Base-by-base conservation (phyloP, 2,329 filamentous ascomycete genomes). In the Stemphylium vesicarium region DNA sequence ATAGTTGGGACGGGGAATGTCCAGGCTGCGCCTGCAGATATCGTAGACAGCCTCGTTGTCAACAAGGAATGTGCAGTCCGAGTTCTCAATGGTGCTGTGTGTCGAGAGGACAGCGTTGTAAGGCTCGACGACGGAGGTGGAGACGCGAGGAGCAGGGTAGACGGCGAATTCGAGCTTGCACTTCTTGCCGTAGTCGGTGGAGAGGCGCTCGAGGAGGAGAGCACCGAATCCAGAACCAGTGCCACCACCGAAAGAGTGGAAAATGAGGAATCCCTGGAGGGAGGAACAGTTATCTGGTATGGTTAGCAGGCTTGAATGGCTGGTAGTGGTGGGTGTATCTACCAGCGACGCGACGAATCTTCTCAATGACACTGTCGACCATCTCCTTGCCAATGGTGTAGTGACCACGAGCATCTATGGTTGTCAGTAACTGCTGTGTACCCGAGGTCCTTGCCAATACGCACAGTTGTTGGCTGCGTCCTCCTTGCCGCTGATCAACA, bases 301-400 rank as follows among this genome's bases (percentile, higher is more conserved):
- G 37, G 54, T 74, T 42, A 73, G 63, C 50, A 35, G 35, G 9
- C 9, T 38, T 31, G 16, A 11, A 31, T 20, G 29, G n/a, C 12
- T 13, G 22, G 16, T 32, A 20, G 16, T 13, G 35, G 29, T 35
- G 7, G 8, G 3, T 18, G 9, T 13, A 35, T 84, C 72, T 74
- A 89, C 87, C 87, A 73, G 83, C 84, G 67, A 89, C 85, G 64
- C 87, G 87, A 70, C 87, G 87, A 65, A 90, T 85, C 66, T 85
- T 84, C 69, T 90, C 87, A 70, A 89, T 84, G 69, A 89, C 87
- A 66, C 78, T 83, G 74, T 90, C 87, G 50, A 89, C 84, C 84
- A 89, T 87, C 80, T 90, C 87, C 82, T 90, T 90, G 79, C 88
- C 88, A 67, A 90, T 86, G 66, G 88, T 90, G 79, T 90, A 90